phyloP scores from a whole-genome alignment of 148 eudicot species.

The Polygonum maritimum region DNA sequence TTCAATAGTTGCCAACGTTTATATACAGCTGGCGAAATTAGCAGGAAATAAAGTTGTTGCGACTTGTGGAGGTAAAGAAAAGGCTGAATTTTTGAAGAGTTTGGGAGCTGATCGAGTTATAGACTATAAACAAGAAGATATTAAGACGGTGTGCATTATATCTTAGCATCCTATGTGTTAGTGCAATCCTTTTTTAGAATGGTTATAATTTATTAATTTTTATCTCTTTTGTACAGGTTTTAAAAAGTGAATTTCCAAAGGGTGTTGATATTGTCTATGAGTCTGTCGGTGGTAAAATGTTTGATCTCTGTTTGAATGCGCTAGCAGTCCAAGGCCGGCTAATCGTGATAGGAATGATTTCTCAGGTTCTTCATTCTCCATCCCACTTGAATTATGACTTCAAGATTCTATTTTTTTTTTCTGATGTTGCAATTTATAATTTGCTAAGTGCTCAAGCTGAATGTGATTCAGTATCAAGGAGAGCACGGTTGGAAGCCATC shows the following conservation, averaged over 20 bases:
- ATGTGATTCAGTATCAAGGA: slow-evolving; percentile 70
- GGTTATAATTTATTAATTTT: neutral
- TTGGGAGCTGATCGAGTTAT: slow-evolving; percentile 94
- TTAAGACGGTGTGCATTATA: slow-evolving; percentile 47
- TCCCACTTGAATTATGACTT: neutral
- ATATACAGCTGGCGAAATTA: slow-evolving; percentile 79
- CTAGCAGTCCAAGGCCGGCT: slow-evolving; percentile 75
- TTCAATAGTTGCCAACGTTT: slow-evolving; percentile 1
- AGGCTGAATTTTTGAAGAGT: slow-evolving; percentile 59
- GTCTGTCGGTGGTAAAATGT: slow-evolving; percentile 93
- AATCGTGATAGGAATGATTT: slow-evolving; percentile 95
- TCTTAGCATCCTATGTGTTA: no score
- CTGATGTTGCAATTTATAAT: neutral
- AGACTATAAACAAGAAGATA: slow-evolving; percentile 71
- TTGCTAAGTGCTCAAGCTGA: neutral
- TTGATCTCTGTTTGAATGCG: slow-evolving; percentile 78
- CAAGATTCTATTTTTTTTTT: neutral
- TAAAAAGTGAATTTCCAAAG: slow-evolving; percentile 73
- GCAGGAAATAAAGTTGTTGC: slow-evolving; percentile 94
- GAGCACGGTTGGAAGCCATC: slow-evolving; percentile 89
- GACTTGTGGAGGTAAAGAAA: slow-evolving; percentile 90
- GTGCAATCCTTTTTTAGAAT: neutral
- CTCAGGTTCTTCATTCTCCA: slow-evolving; percentile 56
- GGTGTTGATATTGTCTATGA: slow-evolving; percentile 88
- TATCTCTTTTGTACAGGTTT: slow-evolving; percentile 38